Base-by-base conservation (phyloP, 164 flowering plant genomes). In the Kalanchoe fedtschenkoi region DNA sequence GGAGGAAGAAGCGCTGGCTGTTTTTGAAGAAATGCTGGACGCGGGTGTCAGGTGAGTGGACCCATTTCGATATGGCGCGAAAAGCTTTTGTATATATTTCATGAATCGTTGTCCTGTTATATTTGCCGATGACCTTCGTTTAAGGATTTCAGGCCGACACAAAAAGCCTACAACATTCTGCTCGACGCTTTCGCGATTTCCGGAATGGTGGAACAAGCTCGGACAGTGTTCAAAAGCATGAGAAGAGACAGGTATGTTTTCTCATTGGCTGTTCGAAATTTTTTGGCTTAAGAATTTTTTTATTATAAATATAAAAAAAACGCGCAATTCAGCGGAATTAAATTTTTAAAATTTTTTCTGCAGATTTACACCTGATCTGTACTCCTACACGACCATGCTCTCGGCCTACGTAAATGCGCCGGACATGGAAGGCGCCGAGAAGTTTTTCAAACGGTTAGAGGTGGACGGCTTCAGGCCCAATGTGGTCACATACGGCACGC, bases 11-110 rank as follows among this genome's bases (percentile, higher is more conserved):
- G 99, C 99, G 35, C 72, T 91, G 46, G 93, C 97, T 51, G 96
- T 95, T 70, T 95, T 95, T 74, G 99, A 95, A 68, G 97, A 87
- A 73, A 91, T 95, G 99, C 84, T 95, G 67, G 96, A 88, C 79
- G 92, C 97, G 34, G 88, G 90, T 68, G 91, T 95, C 71, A 85
- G 95, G 99, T 95, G 37, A 53, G 74, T 71, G 3, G 44, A 15
- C 29, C 39, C 22, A 59, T 16, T 11, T 42, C 37, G 38, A 10
- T n/a, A n/a, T n/a, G n/a, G n/a, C n/a, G n/a, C n/a, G n/a, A n/a
- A n/a, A n/a, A n/a, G n/a, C n/a, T n/a, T n/a, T 42, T 42, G n/a
- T 42, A 15, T 42, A 42, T 42, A 19, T 5, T 42, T 42, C 1
- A 42, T 42, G 46, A 5, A 5, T 13, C 46, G n/a, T n/a, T 5